Percentiles rank a stretch among this genome's conserved stretches.
phyloP scores from a whole-genome alignment of 2,329 filamentous ascomycete species.

The Venturia effusa region DNA sequence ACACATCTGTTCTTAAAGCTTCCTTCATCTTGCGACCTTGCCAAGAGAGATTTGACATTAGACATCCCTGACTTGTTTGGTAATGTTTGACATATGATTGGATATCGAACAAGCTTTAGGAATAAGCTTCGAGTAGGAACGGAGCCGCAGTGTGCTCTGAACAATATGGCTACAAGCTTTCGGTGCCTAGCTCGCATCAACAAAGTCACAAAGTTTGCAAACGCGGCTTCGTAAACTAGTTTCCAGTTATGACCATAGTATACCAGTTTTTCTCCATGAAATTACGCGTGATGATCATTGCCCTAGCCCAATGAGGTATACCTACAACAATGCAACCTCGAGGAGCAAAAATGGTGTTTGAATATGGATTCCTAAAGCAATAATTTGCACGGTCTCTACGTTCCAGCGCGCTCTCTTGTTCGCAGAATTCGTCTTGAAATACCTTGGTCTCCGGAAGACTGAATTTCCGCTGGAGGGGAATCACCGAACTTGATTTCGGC shows the following conservation, averaged over 20 bases:
- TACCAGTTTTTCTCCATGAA: not conserved
- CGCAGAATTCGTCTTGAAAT: not conserved
- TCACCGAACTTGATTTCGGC: not conserved
- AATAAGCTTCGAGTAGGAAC: slow-evolving; percentile 2
- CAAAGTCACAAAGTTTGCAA: not conserved
- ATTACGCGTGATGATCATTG: not conserved
- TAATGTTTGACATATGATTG: not conserved
- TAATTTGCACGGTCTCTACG: not conserved
- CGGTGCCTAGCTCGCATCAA: not conserved
- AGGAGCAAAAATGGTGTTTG: not conserved
- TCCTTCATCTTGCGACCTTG: not conserved
- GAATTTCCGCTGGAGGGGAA: not conserved
- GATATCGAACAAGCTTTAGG: too few species aligned
- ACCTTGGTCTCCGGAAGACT: slow-evolving; percentile 1
- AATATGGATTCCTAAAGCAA: slow-evolving; percentile 3
- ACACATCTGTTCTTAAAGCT: not conserved
- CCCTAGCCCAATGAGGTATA: not conserved
- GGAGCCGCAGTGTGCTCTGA: not conserved
- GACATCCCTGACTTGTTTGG: not conserved
- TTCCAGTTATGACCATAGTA: not conserved
- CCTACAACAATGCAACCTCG: not conserved
- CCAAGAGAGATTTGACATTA: not conserved
- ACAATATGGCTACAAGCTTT: not conserved
- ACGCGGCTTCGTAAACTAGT: not conserved
- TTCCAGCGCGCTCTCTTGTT: not conserved